Evolutionary conservation across 805 yeast genomes (phyloP).

Genomic region (Hanseniaspora mollemarum): DNA sequence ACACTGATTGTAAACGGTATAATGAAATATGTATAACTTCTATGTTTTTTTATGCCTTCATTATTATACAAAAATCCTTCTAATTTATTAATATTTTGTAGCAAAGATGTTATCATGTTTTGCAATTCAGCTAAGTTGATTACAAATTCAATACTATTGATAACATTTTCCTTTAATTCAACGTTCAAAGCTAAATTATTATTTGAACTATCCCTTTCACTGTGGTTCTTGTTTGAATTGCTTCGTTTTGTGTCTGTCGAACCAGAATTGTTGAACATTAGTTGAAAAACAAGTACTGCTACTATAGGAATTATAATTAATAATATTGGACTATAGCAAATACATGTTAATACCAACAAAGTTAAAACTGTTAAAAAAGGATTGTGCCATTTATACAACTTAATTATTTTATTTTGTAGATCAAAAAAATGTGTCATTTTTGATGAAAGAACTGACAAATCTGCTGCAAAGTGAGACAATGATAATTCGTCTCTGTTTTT

Average conservation of each 20-base stretch:
- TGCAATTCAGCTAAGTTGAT: constrained; percentile 66
- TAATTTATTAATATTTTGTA: constrained; percentile 39
- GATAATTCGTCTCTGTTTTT: constrained; percentile 1
- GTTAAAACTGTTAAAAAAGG: constrained; percentile 58
- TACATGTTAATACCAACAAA: constrained; percentile 49
- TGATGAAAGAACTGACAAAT: constrained; percentile 2
- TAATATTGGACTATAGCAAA: constrained; percentile 62
- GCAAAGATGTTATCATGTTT: constrained; percentile 45
- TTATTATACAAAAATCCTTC: constrained; percentile 50
- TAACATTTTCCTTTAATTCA: constrained; percentile 25
- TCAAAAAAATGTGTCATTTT: constrained; percentile 3
- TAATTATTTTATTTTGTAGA: constrained; percentile 11
- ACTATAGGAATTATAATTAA: constrained; percentile 53
- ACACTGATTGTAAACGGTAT: constrained; percentile 14
- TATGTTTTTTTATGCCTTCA: constrained; percentile 62
- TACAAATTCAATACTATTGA: constrained; percentile 33
- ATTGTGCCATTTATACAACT: constrained; percentile 50
- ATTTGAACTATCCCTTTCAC: constrained; percentile 34
- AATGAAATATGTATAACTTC: constrained; percentile 50
- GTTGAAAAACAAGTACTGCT: constrained; percentile 49
- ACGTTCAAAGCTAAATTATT: constrained; percentile 39
- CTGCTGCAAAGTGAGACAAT: not conserved
- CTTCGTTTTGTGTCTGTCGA: too few species aligned
- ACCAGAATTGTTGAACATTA: too few species aligned
- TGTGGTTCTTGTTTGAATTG: constrained; percentile 56